Conservation (phyloP, 1,284 basidiomycete genomes). For the Cystobasidium pallidum region DNA sequence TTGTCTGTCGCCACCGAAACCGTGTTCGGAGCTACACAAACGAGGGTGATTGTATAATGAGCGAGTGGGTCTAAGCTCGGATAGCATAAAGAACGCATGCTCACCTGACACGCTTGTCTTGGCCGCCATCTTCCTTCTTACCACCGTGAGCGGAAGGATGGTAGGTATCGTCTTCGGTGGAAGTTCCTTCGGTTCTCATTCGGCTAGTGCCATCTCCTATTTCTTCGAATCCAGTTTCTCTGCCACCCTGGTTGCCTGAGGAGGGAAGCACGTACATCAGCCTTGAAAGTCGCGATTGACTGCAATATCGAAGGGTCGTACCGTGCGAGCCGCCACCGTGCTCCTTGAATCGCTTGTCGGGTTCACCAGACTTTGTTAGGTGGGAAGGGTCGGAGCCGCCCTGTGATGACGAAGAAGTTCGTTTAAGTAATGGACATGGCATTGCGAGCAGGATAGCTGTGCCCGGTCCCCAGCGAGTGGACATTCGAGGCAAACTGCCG, state of each 20-base stretch:
- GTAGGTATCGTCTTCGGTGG: slow-evolving; percentile 53
- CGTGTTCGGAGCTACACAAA: slow-evolving; percentile 39
- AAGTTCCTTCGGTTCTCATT: slow-evolving; percentile 54
- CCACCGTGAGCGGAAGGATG: slow-evolving; percentile 55
- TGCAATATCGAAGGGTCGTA: neutral
- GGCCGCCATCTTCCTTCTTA: slow-evolving; percentile 57
- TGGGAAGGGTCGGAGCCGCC: slow-evolving; percentile 54
- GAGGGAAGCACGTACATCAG: neutral
- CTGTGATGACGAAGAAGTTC: slow-evolving; percentile 24
- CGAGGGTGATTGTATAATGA: neutral
- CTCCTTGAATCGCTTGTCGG: slow-evolving; percentile 57
- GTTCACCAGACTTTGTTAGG: slow-evolving; percentile 53
- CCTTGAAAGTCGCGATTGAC: neutral
- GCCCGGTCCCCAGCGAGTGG: no score
- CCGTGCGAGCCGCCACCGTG: slow-evolving; percentile 54
- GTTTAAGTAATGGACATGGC: no score
- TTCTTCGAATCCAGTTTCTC: slow-evolving; percentile 53
- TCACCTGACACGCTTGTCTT: slow-evolving; percentile 25
- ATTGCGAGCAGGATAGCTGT: no score
- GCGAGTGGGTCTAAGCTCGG: neutral
- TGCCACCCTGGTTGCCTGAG: slow-evolving; percentile 52
- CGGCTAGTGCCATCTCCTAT: slow-evolving; percentile 54
- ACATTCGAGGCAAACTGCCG: no score
- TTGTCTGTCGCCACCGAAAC: slow-evolving; percentile 42
- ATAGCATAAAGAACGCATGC: neutral